Evolutionary conservation across 2,329 filamentous ascomycete species (phyloP).

Genomic region (Neonectria neomacrospora): DNA sequence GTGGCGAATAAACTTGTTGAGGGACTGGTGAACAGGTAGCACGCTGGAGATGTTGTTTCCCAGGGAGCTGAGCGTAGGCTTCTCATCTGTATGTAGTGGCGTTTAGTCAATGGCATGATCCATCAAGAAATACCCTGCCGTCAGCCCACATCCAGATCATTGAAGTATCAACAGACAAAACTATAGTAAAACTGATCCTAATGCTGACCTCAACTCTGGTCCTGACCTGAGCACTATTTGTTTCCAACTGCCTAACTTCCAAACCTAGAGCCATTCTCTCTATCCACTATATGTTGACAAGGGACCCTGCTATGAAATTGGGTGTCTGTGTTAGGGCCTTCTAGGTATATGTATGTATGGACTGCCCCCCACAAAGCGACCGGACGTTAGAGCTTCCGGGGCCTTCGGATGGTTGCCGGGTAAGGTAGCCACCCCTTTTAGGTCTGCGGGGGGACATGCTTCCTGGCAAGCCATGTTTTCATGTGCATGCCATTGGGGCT

Average conservation of each 20-base stretch:
- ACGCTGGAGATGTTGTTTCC: background rate
- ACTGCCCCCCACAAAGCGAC: conserved; percentile 22
- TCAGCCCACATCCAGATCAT: no score
- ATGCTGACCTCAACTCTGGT: no score
- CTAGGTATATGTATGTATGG: no score
- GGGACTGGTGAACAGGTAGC: background rate
- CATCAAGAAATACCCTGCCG: background rate
- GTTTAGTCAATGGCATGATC: background rate
- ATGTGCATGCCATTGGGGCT: conserved; percentile 15
- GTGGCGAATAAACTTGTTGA: conserved; percentile 7
- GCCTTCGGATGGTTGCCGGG: conserved; percentile 20
- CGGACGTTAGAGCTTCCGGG: conserved; percentile 15
- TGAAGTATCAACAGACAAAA: no score
- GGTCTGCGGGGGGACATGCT: background rate
- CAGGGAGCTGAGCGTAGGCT: background rate
- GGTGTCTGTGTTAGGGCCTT: background rate
- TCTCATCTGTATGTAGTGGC: background rate
- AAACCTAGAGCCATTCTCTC: background rate
- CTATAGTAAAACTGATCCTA: no score
- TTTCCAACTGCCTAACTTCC: background rate
- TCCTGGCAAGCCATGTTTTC: conserved; percentile 17
- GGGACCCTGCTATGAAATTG: no score
- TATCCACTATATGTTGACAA: no score
- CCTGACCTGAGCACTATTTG: background rate
- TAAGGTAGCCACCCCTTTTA: conserved; percentile 3